These are phyloP conservation scores for Musa itinerans DNA, from an alignment of 176 grass and related monocot genomes.

Conservation along the genomic window DNA sequence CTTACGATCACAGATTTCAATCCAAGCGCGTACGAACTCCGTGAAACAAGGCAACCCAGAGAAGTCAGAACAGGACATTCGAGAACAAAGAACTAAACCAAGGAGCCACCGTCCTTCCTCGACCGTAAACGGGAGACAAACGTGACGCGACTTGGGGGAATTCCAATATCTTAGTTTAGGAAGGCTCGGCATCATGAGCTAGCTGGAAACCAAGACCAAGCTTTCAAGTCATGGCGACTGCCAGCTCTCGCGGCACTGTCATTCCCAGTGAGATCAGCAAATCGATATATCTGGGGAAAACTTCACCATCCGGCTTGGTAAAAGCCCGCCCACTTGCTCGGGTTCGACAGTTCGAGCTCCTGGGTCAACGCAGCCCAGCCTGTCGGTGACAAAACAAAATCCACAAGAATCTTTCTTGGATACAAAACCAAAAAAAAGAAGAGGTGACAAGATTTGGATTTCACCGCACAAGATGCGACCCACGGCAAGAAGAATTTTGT, in stretches of 20 bases:
- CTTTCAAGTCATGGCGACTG: not conserved
- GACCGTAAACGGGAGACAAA: no score
- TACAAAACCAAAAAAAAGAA: no score
- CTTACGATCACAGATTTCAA: not conserved
- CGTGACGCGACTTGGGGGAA: not conserved
- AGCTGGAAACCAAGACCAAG: slow-evolving; percentile 3
- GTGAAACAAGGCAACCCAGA: not conserved
- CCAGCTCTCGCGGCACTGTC: not conserved
- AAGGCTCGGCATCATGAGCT: not conserved
- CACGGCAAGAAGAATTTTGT: no score
- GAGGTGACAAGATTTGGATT: no score
- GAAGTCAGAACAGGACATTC: not conserved
- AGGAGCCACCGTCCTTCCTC: not conserved
- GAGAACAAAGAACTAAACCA: not conserved
- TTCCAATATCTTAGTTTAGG: not conserved
- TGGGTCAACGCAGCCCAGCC: no score
- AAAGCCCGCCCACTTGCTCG: no score
- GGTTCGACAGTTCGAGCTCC: no score
- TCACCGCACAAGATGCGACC: no score
- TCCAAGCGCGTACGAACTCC: not conserved
- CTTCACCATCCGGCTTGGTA: not conserved
- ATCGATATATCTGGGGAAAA: not conserved
- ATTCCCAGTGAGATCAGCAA: no score
- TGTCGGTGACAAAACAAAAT: no score
- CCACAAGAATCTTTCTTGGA: no score